Conservation (phyloP, 768 basidiomycete species). For the Auricularia sp. region DNA sequence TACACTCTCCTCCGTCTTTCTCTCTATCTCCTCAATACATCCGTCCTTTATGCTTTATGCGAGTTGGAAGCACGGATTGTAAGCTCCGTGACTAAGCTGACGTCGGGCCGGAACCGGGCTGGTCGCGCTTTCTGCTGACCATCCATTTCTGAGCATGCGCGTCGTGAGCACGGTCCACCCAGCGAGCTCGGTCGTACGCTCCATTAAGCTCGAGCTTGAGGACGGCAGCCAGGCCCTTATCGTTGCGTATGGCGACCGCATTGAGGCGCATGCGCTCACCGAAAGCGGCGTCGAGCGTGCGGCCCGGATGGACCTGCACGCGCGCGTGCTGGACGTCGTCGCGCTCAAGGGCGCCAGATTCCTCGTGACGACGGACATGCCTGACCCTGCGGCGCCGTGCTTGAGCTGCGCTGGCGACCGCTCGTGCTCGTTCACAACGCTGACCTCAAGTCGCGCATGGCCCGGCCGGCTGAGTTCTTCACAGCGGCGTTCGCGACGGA, state of each 20-base stretch:
- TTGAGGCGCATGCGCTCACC: conserved; percentile 56
- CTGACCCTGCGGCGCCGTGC: conserved; percentile 36
- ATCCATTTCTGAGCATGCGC: conserved; percentile 26
- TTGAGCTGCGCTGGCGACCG: conserved; percentile 13
- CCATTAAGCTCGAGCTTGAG: conserved; percentile 55
- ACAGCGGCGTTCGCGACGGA: conserved; percentile 60
- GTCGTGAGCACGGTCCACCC: conserved; percentile 69
- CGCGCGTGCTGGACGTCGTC: not conserved
- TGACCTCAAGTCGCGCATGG: conserved; percentile 31
- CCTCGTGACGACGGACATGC: conserved; percentile 64
- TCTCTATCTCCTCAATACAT: too few species aligned
- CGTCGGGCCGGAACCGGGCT: too few species aligned
- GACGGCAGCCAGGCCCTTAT: conserved; percentile 51
- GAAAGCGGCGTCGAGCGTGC: conserved; percentile 44
- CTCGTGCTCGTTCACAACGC: conserved; percentile 51
- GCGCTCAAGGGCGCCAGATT: conserved; percentile 29
- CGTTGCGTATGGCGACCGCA: conserved; percentile 52
- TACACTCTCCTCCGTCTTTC: too few species aligned
- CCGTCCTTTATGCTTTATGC: too few species aligned
- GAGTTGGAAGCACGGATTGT: too few species aligned
- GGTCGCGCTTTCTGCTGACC: not conserved
- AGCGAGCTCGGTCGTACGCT: conserved; percentile 61
- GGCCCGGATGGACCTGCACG: conserved; percentile 20
- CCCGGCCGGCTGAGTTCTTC: conserved; percentile 62
- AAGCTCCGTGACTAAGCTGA: too few species aligned